phyloP scores from a whole-genome alignment of 2,329 filamentous ascomycete genomes.

The Colletotrichum musicola region DNA sequence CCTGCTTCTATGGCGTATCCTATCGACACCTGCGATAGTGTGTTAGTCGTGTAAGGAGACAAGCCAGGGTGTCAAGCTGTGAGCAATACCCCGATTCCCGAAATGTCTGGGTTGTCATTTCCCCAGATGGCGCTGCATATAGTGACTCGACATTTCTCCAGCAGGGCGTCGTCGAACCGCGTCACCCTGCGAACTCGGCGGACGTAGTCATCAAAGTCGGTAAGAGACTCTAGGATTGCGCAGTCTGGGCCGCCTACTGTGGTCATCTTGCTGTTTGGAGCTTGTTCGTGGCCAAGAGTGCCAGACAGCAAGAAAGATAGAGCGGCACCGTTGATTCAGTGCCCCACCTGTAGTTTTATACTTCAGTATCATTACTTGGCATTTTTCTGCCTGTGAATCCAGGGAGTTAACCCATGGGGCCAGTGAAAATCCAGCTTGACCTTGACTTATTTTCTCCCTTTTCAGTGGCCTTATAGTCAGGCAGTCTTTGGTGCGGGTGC shows the following conservation, averaged over 20 bases:
- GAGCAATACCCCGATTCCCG: slow-evolving; percentile 11
- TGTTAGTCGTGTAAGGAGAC: not conserved
- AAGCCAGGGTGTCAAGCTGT: not conserved
- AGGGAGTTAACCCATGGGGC: too few relatives aligned
- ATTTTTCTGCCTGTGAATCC: too few relatives aligned
- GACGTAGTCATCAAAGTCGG: not conserved
- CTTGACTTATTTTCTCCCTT: not conserved
- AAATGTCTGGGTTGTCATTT: slow-evolving; percentile 21
- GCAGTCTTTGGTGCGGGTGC: not conserved
- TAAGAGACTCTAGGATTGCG: not conserved
- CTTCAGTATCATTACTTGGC: too few relatives aligned
- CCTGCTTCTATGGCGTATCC: not conserved
- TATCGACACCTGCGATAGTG: not conserved
- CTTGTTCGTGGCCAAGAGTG: not conserved
- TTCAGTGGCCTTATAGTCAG: not conserved
- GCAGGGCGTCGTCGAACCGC: not conserved
- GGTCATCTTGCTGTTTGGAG: not conserved
- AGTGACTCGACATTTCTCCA: not conserved
- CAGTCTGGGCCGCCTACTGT: not conserved
- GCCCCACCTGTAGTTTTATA: too few relatives aligned
- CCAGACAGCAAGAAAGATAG: too few relatives aligned
- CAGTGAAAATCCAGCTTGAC: not conserved
- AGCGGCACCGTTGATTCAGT: too few relatives aligned
- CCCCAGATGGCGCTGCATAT: slow-evolving; percentile 14
- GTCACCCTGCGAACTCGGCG: not conserved